Evolutionary conservation across 352 stramenopile species (phyloP), one percentile per base, ranked within the genome.

Genomic region (Stramenopiles sp.): DNA sequence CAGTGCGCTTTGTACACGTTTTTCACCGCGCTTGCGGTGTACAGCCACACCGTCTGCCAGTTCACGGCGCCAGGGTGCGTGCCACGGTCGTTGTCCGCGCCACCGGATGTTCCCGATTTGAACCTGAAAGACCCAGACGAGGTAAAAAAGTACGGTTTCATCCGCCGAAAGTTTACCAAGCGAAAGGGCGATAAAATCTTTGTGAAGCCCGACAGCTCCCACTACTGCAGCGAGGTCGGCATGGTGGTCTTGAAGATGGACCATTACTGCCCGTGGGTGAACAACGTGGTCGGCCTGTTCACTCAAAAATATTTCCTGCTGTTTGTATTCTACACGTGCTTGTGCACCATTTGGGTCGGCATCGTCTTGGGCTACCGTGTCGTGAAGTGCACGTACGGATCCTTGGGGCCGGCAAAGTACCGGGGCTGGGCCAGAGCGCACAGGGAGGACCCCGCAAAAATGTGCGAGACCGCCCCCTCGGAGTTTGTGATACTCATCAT

Each of bases 261-360:
- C 79, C 84, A 89, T 78, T 85, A 82, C 78, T 87, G 83, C 76
- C 79, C 79, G 0, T 89, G 83, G 84, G 81, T 89, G 1, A 80
- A 80, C 33, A 86, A 87, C 80, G 82, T 81, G 33, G 78, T 89
- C 37, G 84, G 84, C 68, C 82, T 82, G 4, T 75, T 82, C 37
- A 89, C 88, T 76, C 83, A 87, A 74, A 85, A 86, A 76, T 87
- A 85, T 75, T 89, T 89, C 79, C 76, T 86, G 30, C 76, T 87
- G 0, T 88, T 89, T 80, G 79, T 89, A n/a, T 74, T 85, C 12
- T 87, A 89, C 12, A 71, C 53, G 12, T 71, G 53, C 12, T 33
- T 71, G 2, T 71, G 53, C 53, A 71, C 53, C 33, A 2, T 71
- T 6, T 71, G 53, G 53, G 53, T 71, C 4, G 53, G 31, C 33